Evolutionary conservation across 176 grass and related monocot genomes (phyloP).

Genomic region (Metroxylon sagu): DNA sequence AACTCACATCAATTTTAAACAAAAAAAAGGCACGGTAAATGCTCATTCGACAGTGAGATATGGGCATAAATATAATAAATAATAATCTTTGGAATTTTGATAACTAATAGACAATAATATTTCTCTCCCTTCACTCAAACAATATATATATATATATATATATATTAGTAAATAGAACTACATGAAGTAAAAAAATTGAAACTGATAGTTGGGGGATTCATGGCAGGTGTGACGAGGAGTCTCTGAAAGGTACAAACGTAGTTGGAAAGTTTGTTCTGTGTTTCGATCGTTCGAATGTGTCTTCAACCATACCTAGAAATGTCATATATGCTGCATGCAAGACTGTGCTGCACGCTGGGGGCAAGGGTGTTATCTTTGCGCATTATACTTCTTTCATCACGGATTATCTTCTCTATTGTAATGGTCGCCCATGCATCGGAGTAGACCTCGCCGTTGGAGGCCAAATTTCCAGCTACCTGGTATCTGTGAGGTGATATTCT

Average conservation of each 20-base stretch:
- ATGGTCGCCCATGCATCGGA: not conserved
- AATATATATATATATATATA: no score
- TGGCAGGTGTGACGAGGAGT: slow-evolving; percentile 4
- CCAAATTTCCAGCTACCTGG: not conserved
- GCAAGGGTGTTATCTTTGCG: slow-evolving; percentile 3
- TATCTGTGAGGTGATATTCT: not conserved
- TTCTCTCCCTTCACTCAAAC: no score
- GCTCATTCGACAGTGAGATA: no score
- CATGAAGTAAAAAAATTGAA: no score
- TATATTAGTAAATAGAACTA: no score
- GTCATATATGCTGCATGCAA: not conserved
- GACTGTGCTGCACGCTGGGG: not conserved
- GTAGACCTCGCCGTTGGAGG: slow-evolving; percentile 1
- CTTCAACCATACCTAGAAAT: not conserved
- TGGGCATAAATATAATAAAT: no score
- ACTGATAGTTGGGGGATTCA: no score
- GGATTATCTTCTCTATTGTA: not conserved
- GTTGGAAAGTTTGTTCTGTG: slow-evolving; percentile 8
- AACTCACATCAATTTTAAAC: no score
- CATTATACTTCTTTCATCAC: slow-evolving; percentile 4
- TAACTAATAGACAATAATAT: no score
- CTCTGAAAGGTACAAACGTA: slow-evolving; percentile 9
- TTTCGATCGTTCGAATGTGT: not conserved
- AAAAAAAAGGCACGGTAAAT: no score
- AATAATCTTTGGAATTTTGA: no score